A percentile compares a stretch with the other conserved stretches of the same genome.
These are phyloP conservation scores for Myxozyma monticola DNA, from an alignment of 805 yeast genomes.

Conservation along the genomic window DNA sequence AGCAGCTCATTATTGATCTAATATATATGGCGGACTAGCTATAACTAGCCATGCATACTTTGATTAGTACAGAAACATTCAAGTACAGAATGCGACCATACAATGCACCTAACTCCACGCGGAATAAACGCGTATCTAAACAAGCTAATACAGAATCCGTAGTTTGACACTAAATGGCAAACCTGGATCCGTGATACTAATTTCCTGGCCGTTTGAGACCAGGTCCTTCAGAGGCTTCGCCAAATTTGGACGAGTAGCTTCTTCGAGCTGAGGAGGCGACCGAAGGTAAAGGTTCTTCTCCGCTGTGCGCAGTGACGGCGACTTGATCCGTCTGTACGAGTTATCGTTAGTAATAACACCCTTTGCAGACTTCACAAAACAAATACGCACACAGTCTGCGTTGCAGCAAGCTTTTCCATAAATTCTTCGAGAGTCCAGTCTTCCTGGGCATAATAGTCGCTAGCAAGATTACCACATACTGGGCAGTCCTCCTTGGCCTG, in stretches of 20 bases:
- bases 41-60: neutral
- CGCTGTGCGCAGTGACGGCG: conserved; percentile 51
- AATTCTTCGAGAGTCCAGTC: conserved; percentile 45
- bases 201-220: conserved; percentile 48
- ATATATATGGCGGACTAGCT: too few relatives aligned
- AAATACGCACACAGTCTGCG: conserved; percentile 32
- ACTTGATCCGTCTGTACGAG: conserved; percentile 35
- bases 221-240: conserved; percentile 40
- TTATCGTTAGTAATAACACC: neutral
- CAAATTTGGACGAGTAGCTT: conserved; percentile 49
- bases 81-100: neutral
- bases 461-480: conserved; percentile 61
- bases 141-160: conserved; percentile 23
- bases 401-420: conserved; percentile 43
- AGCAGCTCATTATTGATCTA: too few relatives aligned
- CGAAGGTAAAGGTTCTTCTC: conserved; percentile 47
- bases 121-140: neutral
- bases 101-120: neutral
- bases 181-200: conserved; percentile 54
- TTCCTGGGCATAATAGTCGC: conserved; percentile 25
- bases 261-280: conserved; percentile 50
- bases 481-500: conserved; percentile 63
- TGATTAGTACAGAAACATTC: too few relatives aligned
- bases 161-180: conserved; percentile 48
- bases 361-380: neutral